phyloP scores from a whole-genome alignment of 371 early-diverging fungal species.

The Coemansia sp. region DNA sequence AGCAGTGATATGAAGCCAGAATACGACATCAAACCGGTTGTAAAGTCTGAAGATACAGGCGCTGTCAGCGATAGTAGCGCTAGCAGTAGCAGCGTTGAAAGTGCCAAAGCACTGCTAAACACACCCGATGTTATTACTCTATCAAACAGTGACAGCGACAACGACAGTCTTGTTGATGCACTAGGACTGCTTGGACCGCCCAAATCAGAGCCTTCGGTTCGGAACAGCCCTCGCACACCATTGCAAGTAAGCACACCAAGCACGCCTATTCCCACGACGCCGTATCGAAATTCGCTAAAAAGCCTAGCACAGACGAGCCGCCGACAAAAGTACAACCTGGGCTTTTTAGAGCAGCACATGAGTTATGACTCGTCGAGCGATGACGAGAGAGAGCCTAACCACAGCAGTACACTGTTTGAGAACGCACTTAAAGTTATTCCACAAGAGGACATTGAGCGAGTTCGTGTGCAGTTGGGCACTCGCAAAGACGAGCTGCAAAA shows the following conservation, averaged over 20 bases:
- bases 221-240: not conserved
- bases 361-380: not conserved
- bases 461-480: conserved; percentile 10
- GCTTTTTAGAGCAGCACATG: conserved; percentile 28
- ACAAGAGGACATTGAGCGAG: not conserved
- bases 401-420: not conserved
- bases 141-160: conserved; percentile 37
- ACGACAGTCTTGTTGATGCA: conserved; percentile 26
- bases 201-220: not conserved
- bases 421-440: not conserved
- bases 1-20: not conserved
- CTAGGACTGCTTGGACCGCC: conserved; percentile 20
- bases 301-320: conserved; percentile 25
- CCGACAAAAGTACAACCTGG: conserved; percentile 21
- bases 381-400: not conserved
- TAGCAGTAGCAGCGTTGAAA: not conserved
- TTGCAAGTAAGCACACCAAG: not conserved
- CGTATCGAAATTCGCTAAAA: conserved; percentile 35
- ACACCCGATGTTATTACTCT: not conserved
- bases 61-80: not conserved
- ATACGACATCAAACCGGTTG: not conserved
- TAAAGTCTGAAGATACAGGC: not conserved
- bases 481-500: not conserved
- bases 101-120: not conserved
- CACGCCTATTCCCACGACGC: not conserved